Base-by-base conservation (phyloP, 2,329 filamentous ascomycete species). In the Tolypocladium ophioglossoides region DNA sequence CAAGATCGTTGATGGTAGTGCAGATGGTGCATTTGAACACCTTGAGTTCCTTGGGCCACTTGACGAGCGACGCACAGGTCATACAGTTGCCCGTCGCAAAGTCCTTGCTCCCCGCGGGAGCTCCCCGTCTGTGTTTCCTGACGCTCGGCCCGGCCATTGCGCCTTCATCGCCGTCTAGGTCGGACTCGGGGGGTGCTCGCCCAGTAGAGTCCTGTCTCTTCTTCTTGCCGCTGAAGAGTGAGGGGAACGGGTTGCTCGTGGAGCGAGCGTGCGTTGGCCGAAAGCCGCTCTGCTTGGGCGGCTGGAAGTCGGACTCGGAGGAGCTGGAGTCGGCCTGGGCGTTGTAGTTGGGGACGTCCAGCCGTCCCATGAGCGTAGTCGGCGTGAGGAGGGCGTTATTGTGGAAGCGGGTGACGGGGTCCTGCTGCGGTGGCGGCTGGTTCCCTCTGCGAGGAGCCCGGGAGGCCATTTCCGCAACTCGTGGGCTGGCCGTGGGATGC, bases 21-120 rank as follows among this genome's bases (percentile, higher is more conserved):
- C 91, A 96, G 53, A 89, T 86, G 44, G 87, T 87, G 68, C 91
- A 96, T 61, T 89, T 81, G 69, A 94, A 95, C 39, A 86, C 80
- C 38, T 80, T 80, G 57, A 91, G 71, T 52, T 85, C 81, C 57
- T 78, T 81, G 2, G 89, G 89, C 85, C 90, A 95, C 54, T 86
- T 80, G 59, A 95, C 85, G 54, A 84, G 81, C 53, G 86, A 87
- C 62, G 86, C 87, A 68, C 91, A 96, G 37, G 90, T 91, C 81
- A 92, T 91, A 67, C 91, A 96, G 62, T 82, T 84, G 24, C 89
- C 87, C 35, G 82, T 85, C 32, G 77, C 75, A 63, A 86, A 81
- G 60, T 89, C 82, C 60, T 78, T 82, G 59, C 67, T 73, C 35
- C 66, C 68, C 12, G 58, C 51, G 8, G 58, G 62, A 11, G 58